Base-by-base conservation (phyloP, 1,139 yeast species). In the Blastobotrys arbuscula region DNA sequence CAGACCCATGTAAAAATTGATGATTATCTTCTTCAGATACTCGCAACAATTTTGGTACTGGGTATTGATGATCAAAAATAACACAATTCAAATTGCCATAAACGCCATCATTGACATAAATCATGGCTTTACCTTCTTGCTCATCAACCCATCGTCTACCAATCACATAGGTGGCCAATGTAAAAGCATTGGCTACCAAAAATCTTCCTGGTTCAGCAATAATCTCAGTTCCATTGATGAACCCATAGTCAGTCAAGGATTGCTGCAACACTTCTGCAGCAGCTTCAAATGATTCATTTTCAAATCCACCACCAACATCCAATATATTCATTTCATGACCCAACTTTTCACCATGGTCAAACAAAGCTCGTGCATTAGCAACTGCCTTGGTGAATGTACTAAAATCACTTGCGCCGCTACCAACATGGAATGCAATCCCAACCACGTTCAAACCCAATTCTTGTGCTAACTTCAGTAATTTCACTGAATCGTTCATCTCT, bases 141-240 rank as follows among this genome's bases (percentile, higher is more conserved):
- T 60, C 63, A 31, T 64, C 61, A 26, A 63, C 59, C 54, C 71
- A 61, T 55, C 97, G 78, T 57, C 86, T 81, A 21, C 96, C 96
- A 66, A 89, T 88, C 30, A 92, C 82, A 63, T 86, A 81, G 24
- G 88, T 73, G 2, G 90, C 96, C 60, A 92, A 74, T 4, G 96
- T 85, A 66, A 90, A 89, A 4, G 95, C 94, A 47, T 81, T 72
- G 6, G 96, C 84, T 30, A 85, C 95, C 72, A 88, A 80, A 64
- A 83, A 90, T 56, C 98, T 77, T 50, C 98, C 98, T 5, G 97
- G 96, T 65, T 92, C 98, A 21, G 97, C 95, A 65, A 92, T 85
- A 54, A 89, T 71, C 37, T 71, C 66, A 50, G 88, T 74, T 2
- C 56, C 15, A 6, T 65, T 69, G 3, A 51, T 50, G 0, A 89